phyloP scores from a whole-genome alignment of 2,329 filamentous ascomycete genomes.

The Trichoderma afroharzianum region DNA sequence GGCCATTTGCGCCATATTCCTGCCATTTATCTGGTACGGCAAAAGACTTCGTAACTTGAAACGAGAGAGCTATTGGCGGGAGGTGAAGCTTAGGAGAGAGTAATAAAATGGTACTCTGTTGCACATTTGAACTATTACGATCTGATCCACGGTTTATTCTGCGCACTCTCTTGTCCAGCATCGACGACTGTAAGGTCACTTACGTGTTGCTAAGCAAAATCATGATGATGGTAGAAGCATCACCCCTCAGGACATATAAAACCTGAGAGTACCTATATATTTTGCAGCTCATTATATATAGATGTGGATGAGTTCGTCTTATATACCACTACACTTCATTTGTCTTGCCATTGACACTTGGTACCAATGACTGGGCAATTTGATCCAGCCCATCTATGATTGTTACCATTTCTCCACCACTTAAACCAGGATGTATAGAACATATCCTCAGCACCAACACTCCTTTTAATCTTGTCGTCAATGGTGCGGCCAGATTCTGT shows the following conservation, averaged over 20 bases:
- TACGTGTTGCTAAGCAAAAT: background rate
- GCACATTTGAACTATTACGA: background rate
- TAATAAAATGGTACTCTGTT: background rate
- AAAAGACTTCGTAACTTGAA: conserved; percentile 26
- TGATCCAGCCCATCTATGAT: background rate
- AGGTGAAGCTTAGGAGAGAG: conserved; percentile 14
- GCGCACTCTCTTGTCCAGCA: background rate
- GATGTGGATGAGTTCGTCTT: background rate
- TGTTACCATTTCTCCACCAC: background rate
- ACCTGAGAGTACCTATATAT: background rate
- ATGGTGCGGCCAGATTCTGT: conserved; percentile 16
- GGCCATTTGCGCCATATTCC: conserved; percentile 37
- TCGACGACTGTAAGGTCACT: background rate
- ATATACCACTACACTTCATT: background rate
- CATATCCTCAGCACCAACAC: conserved; percentile 20
- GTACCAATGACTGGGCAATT: background rate
- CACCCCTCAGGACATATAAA: background rate
- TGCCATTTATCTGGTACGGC: conserved; percentile 48
- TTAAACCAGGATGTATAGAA: background rate
- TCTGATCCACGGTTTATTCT: no score
- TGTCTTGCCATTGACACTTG: background rate
- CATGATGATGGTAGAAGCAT: background rate
- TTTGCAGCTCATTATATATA: background rate
- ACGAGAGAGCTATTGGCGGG: conserved; percentile 22
- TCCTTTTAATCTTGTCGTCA: conserved; percentile 19